Evolutionary conservation across 2,329 filamentous ascomycete species (phyloP).

Genomic region (Westerdykella ornata): DNA sequence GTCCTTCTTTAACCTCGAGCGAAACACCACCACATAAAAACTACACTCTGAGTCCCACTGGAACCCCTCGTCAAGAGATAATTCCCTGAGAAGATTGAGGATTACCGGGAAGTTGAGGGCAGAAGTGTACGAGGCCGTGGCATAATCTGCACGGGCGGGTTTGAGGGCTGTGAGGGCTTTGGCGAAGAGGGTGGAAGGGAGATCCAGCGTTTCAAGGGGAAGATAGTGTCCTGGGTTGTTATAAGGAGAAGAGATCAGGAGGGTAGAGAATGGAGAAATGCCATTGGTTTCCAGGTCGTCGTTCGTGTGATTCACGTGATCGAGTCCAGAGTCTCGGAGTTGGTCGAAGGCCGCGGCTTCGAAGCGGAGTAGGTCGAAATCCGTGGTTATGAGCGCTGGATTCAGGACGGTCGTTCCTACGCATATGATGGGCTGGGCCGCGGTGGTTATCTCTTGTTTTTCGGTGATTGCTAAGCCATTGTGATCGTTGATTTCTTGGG

Average conservation of each 20-base stretch:
- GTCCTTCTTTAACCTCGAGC: constrained; percentile 61
- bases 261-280: constrained; percentile 18
- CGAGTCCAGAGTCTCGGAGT: constrained; percentile 6
- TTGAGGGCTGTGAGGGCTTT: constrained; percentile 60
- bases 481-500: constrained; percentile 3
- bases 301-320: background rate
- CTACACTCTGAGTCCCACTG: constrained; percentile 42
- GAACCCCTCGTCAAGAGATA: constrained; percentile 44
- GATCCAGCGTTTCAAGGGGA: constrained; percentile 60
- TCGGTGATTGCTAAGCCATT: constrained; percentile 2
- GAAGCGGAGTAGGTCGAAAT: constrained; percentile 32
- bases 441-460: background rate
- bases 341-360: constrained; percentile 28
- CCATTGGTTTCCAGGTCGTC: background rate
- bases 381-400: constrained; percentile 21
- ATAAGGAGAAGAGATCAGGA: constrained; percentile 69
- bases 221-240: constrained; percentile 63
- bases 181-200: constrained; percentile 62
- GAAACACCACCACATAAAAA: constrained; percentile 83
- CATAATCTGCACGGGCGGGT: constrained; percentile 63
- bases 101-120: constrained; percentile 72
- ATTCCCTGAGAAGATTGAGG: constrained; percentile 50
- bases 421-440: background rate
- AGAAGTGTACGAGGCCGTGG: constrained; percentile 63
- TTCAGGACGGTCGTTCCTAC: constrained; percentile 13